Percentiles rank a stretch among this genome's conserved stretches.
These are phyloP conservation scores for Odontarrhena argentea DNA, from an alignment of 345 rosid genomes.

Conservation along the genomic window DNA sequence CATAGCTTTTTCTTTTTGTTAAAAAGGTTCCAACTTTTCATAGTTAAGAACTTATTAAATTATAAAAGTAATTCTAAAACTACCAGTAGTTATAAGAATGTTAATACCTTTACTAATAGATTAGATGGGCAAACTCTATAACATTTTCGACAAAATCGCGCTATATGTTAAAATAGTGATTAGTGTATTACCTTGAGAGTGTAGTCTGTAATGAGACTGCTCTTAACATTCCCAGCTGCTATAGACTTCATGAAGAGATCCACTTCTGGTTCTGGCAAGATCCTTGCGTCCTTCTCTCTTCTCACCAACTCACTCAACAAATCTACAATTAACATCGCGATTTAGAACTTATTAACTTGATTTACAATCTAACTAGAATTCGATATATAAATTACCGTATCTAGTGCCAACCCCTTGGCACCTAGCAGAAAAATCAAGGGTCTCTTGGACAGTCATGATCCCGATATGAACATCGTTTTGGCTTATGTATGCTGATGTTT, in stretches of 20 bases:
- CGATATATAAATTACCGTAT: slow-evolving; percentile 61
- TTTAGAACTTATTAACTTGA: not conserved
- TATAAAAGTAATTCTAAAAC: not conserved
- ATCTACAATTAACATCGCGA: slow-evolving; percentile 44
- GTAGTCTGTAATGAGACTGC: slow-evolving; percentile 87
- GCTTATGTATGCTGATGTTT: slow-evolving; percentile 90
- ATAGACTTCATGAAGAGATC: slow-evolving; percentile 98
- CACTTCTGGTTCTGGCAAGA: slow-evolving; percentile 77
- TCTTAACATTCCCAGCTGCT: slow-evolving; percentile 66
- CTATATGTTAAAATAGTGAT: slow-evolving; percentile 1
- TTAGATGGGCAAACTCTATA: not conserved
- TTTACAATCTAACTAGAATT: not conserved
- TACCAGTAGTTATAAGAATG: not conserved
- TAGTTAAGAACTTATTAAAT: not conserved
- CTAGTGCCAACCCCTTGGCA: slow-evolving; percentile 91
- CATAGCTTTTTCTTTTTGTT: not conserved
- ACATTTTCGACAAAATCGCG: not conserved
- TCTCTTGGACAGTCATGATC: slow-evolving; percentile 89
- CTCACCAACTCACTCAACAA: slow-evolving; percentile 73
- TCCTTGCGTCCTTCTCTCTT: slow-evolving; percentile 78
- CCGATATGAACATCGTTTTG: slow-evolving; percentile 93
- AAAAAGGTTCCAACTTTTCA: not conserved
- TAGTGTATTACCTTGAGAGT: slow-evolving; percentile 66
- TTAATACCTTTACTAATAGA: not conserved
- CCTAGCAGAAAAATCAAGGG: slow-evolving; percentile 89